Conservation (phyloP, 208 protist species). For the Trypanosoma rangeli region DNA sequence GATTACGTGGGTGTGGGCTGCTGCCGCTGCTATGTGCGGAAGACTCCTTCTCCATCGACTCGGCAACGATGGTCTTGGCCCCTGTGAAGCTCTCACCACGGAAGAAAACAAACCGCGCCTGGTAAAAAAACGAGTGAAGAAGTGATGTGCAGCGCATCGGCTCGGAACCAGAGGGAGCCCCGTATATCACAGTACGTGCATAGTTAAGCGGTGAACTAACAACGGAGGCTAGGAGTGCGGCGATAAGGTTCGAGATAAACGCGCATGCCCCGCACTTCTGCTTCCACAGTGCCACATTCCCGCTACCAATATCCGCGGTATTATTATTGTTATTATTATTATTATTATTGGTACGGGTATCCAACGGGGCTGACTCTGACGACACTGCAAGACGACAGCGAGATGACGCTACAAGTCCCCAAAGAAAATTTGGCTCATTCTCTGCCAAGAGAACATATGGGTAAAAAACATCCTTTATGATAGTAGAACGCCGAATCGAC, state of each 20-base stretch:
- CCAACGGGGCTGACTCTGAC: background rate
- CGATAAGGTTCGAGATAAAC: conserved; percentile 82
- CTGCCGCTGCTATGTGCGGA: background rate
- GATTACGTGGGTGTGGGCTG: background rate
- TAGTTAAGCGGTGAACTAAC: conserved; percentile 89
- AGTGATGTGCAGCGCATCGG: conserved; percentile 66
- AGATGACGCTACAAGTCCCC: background rate
- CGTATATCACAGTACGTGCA: conserved; percentile 83
- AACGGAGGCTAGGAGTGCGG: conserved; percentile 75
- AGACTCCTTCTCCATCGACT: background rate
- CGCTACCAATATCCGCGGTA: background rate
- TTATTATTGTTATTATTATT: background rate
- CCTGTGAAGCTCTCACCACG: conserved; percentile 72
- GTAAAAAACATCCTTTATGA: conserved; percentile 50
- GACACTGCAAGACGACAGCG: no score
- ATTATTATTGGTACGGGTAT: background rate
- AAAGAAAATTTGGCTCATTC: background rate
- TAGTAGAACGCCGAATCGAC: conserved; percentile 39
- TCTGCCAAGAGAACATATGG: conserved; percentile 23
- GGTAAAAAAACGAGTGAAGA: conserved; percentile 72
- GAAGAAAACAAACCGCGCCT: conserved; percentile 67
- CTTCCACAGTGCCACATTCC: background rate
- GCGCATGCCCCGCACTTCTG: conserved; percentile 33
- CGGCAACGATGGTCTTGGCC: background rate
- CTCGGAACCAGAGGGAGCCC: conserved; percentile 62